Evolutionary conservation across 768 basidiomycete genomes (phyloP), one percentile per base, ranked within the genome.

Genomic region (Pleurotus salmoneostramineus): DNA sequence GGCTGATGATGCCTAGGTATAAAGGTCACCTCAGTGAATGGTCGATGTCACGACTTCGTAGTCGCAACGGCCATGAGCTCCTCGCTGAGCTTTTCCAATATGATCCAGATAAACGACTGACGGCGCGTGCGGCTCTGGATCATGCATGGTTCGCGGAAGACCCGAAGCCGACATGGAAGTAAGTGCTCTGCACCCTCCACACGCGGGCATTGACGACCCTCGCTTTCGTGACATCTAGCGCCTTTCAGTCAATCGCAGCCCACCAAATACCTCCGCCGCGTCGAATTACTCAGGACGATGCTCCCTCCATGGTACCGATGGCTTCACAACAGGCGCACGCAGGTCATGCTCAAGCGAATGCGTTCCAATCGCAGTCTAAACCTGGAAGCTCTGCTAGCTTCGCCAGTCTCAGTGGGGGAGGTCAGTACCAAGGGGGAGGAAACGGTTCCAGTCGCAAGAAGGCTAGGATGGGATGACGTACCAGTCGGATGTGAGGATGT

Each of bases 131-230:
- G 59, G 90, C 93, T 0, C 75, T 99, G 1, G 77, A 76, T 15
- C 95, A 98, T 69, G 82, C 82, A 61, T 99, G 95, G 94, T 99
- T 98, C 70, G 80, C 83, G 21, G 93, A 96, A 67, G 95, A 95
- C 6, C 93, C 94, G 6, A 80, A 79, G 45, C 92, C 95, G 2
- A 90, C 89, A 14, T 79, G 78, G 68, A 94, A 96, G 95, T 97
- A 62, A 62, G 90, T 77, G 12, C 8, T 12, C 5, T 37, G n/a
- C n/a, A 3, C n/a, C 50, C 32, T 45, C 36, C 21, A 27, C 17
- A 47, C 43, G 59, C 32, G 61, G 5, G 14, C 40, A 35, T 45
- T 47, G 35, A 31, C 17, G 56, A 42, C 36, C 14, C 37, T 61
- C 21, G 11, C 35, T 60, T 40, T 40, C 37, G 21, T 27, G 21